Evolutionary conservation across 2,329 filamentous ascomycete genomes (phyloP), one percentile per base, ranked within the genome.

Genomic region (Ophiostoma piceae): DNA sequence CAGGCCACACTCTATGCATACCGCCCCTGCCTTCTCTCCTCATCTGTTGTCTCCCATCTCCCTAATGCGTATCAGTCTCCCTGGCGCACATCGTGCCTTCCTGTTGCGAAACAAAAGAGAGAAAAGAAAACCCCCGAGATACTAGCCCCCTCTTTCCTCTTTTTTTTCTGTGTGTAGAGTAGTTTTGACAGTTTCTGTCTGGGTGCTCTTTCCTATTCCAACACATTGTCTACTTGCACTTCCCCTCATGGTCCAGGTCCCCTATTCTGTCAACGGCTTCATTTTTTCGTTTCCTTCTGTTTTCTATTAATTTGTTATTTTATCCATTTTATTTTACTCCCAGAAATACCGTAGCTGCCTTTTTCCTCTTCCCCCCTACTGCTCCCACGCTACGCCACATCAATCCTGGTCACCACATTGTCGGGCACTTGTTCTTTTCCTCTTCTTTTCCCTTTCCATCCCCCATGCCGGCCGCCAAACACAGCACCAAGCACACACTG

Each of bases 351-450:
- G 7, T n/a, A 47, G 16, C 3, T 19, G 43, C 29, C 32, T 26
- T 51, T 47, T 66, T 41, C 43, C 41, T 64, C 29, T 47, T n/a
- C 37, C 41, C 47, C 29, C 66, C 39, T 35, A 60, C 41, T 47
- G 12, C 47, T 37, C 22, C 66, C 39, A 26, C 66, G 54, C 47
- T 57, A 32, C 26, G 35, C 26, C 32, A 19, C 29, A 39, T 51
- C 43, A 64, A 60, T 71, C 57, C 64, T 62, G 64, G 67, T 35
- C 66, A 57, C 69, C 69, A 66, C 32, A 22, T 35, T 60, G 19
- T 60, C 57, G 26, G 37, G 19, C 22, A 47, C 12, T 37, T 35
- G 22, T 29, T 66, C 29, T 5, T 65, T 67, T 64, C 39, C 32
- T 57, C 29, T 57, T 57, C 62, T 65, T 65, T 65, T 65, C 62